These are phyloP conservation scores for Dendrocalamus latiflorus DNA, from an alignment of 202 grass and related monocot species.

Conservation along the genomic window DNA sequence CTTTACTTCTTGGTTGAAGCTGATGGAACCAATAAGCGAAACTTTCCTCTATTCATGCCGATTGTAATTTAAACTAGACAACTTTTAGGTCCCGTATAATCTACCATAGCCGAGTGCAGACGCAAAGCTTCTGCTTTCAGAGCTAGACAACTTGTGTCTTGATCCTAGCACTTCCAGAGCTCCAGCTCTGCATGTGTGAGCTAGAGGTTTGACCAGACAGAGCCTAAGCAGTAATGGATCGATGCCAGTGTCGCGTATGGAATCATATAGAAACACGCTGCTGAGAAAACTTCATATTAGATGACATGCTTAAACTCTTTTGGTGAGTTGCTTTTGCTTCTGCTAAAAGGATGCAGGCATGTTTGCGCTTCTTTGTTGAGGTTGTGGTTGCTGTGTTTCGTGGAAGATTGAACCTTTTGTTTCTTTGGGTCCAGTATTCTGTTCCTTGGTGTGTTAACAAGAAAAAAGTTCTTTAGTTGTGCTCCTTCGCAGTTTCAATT, in stretches of 20 bases:
- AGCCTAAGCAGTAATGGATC: not conserved
- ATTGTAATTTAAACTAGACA: too few species aligned
- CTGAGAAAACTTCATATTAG: not conserved
- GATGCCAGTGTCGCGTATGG: not conserved
- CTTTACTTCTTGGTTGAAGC: not conserved
- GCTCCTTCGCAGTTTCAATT: not conserved
- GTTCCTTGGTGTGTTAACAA: not conserved
- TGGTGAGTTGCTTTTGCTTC: not conserved
- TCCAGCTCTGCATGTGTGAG: not conserved
- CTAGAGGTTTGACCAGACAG: too few species aligned
- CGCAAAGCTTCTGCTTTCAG: too few species aligned
- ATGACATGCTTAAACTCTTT: not conserved
- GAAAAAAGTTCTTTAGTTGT: not conserved
- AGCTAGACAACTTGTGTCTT: not conserved
- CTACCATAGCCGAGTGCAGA: too few species aligned
- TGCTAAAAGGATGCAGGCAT: not conserved
- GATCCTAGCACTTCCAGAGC: not conserved
- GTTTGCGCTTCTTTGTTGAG: not conserved
- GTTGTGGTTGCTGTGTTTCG: not conserved
- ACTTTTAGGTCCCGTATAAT: too few species aligned
- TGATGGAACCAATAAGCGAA: not conserved
- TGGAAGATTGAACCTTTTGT: not conserved
- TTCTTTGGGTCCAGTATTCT: not conserved
- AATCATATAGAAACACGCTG: not conserved
- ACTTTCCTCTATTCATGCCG: not conserved